Conservation (phyloP, 2,329 filamentous ascomycete genomes). For the Diaporthe capsici region DNA sequence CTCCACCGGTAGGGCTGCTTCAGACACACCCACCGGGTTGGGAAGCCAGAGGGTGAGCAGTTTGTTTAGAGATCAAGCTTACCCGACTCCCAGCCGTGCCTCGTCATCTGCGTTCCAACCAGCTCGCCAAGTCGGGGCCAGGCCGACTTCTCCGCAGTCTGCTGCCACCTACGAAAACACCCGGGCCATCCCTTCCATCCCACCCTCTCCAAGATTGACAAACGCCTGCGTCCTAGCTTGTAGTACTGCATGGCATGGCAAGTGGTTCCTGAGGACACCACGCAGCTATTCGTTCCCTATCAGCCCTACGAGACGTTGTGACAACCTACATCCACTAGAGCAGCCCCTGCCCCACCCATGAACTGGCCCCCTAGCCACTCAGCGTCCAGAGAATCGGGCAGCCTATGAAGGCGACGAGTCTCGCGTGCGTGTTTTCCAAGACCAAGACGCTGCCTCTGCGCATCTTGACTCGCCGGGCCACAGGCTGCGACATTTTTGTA, state of each 20-base stretch:
- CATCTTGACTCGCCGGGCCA: constrained; percentile 10
- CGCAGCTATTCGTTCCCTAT: constrained; percentile 12
- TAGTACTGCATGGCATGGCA: constrained; percentile 7
- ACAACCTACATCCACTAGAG: background rate
- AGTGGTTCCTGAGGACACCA: background rate
- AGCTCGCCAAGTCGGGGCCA: constrained; percentile 11
- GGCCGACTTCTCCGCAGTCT: constrained; percentile 16
- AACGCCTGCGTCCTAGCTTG: background rate
- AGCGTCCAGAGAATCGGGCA: constrained; percentile 36
- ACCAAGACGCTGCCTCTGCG: background rate
- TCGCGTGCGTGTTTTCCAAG: constrained; percentile 26
- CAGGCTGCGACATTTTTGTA: constrained; percentile 33
- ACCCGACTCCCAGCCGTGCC: constrained; percentile 7
- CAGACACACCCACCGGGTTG: constrained; percentile 9
- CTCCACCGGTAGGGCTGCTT: constrained; percentile 38
- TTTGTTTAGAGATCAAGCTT: constrained; percentile 17
- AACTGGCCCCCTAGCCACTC: constrained; percentile 34
- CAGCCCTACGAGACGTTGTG: constrained; percentile 37
- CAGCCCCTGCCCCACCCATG: background rate
- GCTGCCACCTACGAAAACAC: background rate
- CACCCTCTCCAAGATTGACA: background rate
- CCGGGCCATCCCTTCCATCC: constrained; percentile 2
- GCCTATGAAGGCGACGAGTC: constrained; percentile 39
- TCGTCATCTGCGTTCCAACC: constrained; percentile 17
- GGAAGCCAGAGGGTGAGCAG: constrained; percentile 1